A percentile compares a stretch with the other conserved stretches of the same genome.
Evolutionary conservation across 1,139 yeast genomes (phyloP).

Genomic region (Meyerozyma guilliermondii): DNA sequence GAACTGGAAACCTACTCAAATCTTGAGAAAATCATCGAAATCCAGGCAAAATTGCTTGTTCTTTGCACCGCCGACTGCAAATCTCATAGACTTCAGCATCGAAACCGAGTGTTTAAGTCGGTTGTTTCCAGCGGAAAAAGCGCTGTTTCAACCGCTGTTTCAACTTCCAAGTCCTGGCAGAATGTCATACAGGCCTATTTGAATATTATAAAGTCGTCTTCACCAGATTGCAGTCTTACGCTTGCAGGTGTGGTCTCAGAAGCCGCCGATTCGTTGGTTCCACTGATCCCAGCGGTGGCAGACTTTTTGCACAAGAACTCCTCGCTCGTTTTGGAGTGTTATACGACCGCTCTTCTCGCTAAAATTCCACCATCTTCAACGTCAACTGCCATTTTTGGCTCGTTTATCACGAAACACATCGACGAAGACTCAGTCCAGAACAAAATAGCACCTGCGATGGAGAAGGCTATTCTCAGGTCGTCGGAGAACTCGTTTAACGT

Average conservation of each 20-base stretch:
- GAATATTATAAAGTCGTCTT: conserved; percentile 6
- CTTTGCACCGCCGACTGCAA: not conserved
- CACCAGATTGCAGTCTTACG: conserved; percentile 11
- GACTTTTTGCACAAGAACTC: conserved; percentile 18
- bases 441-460: conserved; percentile 55
- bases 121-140: conserved; percentile 33
- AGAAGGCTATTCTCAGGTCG: conserved; percentile 75
- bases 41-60: conserved; percentile 20
- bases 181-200: not conserved
- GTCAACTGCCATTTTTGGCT: conserved; percentile 20
- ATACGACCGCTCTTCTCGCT: conserved; percentile 36
- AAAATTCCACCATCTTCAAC: conserved; percentile 31
- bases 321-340: conserved; percentile 1
- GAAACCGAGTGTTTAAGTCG: conserved; percentile 42
- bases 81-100: conserved; percentile 7
- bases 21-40: conserved; percentile 8
- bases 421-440: conserved; percentile 36
- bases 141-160: not conserved
- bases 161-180: not conserved
- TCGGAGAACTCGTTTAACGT: conserved; percentile 65
- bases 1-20: conserved; percentile 9
- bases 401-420: conserved; percentile 40
- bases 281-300: conserved; percentile 35
- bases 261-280: conserved; percentile 32
- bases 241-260: conserved; percentile 36